Base-by-base conservation (phyloP, 2,329 filamentous ascomycete species). In the Diplodia scrobiculata region DNA sequence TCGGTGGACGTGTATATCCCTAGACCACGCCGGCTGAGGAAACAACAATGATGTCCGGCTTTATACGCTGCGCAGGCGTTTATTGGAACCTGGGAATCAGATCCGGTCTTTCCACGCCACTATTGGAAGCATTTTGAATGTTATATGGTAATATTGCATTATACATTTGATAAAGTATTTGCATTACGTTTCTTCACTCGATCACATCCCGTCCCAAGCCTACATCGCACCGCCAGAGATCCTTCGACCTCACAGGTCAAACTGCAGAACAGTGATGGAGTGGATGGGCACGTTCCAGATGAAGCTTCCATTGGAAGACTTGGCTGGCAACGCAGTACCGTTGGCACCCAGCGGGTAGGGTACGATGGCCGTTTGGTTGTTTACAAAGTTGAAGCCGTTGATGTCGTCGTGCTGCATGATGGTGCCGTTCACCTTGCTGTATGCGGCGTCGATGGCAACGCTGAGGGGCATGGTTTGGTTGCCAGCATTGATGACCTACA, bases 191-290 rank as follows among this genome's bases (percentile, higher is more conserved):
- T 19, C 41, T 45, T 19, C 41, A 45, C n/a, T 45, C 7, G 3
- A 3, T 45, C 3, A 45, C 19, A 10, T 45, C 41, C 17, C 2
- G 2, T 10, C 17, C 7, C n/a, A 7, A 45, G 41, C 9, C 19
- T 3, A 9, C n/a, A 45, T 45, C 41, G 13, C 19, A n/a, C 41
- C 3, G n/a, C 13, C 1, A 10, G n/a, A 19, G 6, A 3, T 6
- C 6, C n/a, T 10, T 45, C 41, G 9, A 10, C 7, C 41, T 36
- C 11, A 62, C 45, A 62, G 21, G 29, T 67, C 66, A 59, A 74
- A 72, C 66, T 73, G 71, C 47, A 73, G 51, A 21, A 74, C 72
- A 53, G 69, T 73, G 53, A 73, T 70, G 7, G 68, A 70, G 47
- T 65, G 72, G 36, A 68, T 63, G 11, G 72, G 70, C 13, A 73